Base-by-base conservation (phyloP, 2,329 filamentous ascomycete genomes). In the Aspergillus aculeatus region DNA sequence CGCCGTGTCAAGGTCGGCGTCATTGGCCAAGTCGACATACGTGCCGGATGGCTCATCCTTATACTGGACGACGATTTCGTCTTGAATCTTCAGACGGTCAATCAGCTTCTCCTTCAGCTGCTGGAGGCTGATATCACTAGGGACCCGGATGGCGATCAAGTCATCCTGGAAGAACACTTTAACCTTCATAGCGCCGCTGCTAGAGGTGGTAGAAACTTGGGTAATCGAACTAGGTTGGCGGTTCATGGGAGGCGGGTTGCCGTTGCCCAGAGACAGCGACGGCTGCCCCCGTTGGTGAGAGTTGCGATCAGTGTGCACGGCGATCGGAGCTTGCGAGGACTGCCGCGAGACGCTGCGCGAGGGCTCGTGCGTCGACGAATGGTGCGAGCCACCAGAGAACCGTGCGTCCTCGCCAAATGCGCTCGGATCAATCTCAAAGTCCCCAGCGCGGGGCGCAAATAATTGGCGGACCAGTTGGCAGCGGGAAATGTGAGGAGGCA, bases 161-260 rank as follows among this genome's bases (percentile, higher is more conserved):
- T 97, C 94, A 62, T 93, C 89, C 65, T 94, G 90, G 79, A 92
- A 97, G 79, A 91, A 95, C 56, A 97, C 89, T 79, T 98, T 98
- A 73, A 98, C 90, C 77, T 97, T 98, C 80, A 97, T 89, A 3
- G 86, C 84, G 7, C 83, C 78, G 50, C 68, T 67, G 61, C 70
- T 73, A 10, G 77, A 77, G 5, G 71, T 67, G 26, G 65, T 69
- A 2, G 78, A 78, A 26, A 73, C 69, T 63, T 79, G 78, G 2
- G 78, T 79, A 60, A 87, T 75, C 5, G 84, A 89, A 41, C 82
- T 84, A 53, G 84, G 69, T 57, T 82, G 79, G 16, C 78, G 77
- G 56, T 78, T 74, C 77, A 80, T 80, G 21, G 72, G 68, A 10
- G 78, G 79, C 1, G 77, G 75, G 14, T 72, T 75, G 54, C 78